Evolutionary conservation across 2,329 filamentous ascomycete species (phyloP).

Genomic region (Nemania sp.): DNA sequence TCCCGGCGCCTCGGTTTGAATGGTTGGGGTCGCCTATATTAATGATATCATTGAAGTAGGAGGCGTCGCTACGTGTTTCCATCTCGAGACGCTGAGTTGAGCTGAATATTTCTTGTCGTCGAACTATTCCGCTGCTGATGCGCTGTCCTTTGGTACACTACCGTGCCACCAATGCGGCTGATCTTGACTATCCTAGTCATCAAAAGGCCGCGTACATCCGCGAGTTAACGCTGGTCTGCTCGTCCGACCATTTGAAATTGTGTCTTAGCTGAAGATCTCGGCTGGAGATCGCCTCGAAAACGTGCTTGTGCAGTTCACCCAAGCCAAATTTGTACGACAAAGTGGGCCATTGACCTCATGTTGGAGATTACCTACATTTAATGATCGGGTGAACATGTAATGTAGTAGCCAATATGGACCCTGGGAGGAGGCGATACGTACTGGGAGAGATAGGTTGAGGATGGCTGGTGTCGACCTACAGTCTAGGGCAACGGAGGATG

Average conservation of each 20-base stretch:
- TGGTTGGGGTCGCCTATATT: neutral
- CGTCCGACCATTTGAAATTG: neutral
- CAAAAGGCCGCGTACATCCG: neutral
- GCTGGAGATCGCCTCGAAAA: constrained; percentile 1
- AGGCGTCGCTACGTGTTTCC: too few relatives aligned
- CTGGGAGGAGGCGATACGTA: too few relatives aligned
- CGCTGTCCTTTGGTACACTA: neutral
- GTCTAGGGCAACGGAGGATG: too few relatives aligned
- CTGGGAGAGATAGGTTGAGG: too few relatives aligned
- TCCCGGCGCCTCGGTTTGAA: neutral
- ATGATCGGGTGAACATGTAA: constrained; percentile 4
- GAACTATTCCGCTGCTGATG: constrained; percentile 1
- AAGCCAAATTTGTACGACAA: neutral
- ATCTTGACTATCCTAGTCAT: neutral
- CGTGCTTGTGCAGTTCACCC: neutral
- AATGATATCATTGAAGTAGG: constrained; percentile 5
- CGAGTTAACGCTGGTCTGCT: constrained; percentile 6
- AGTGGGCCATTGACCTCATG: constrained; percentile 3
- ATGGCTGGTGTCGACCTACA: too few relatives aligned
- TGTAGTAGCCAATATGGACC: too few relatives aligned
- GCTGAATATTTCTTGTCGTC: constrained; percentile 1
- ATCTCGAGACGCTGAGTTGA: neutral
- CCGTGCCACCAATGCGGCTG: neutral
- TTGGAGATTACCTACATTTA: neutral
- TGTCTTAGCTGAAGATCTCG: constrained; percentile 13